Evolutionary conservation across 441 rosid species (phyloP), one percentile per base, ranked within the genome.

Genomic region (Euphorbia celastroides): DNA sequence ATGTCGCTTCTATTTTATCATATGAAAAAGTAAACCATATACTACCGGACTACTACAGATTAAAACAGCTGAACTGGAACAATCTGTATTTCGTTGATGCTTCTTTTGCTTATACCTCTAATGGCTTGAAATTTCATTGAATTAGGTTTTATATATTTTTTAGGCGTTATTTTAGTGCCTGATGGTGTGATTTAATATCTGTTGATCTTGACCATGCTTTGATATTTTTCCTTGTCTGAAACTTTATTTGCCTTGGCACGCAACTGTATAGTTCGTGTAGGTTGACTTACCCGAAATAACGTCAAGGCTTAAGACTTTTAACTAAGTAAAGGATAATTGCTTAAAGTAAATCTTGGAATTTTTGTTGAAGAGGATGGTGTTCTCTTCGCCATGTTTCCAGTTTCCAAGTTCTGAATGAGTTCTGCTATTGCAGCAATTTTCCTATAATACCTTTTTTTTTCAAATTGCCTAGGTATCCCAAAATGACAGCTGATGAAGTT

Each of bases 401-500:
- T 54, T 22, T 23, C 27, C 10, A 5, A 42, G 52, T 26, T 34
- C 3, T 16, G 7, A 52, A 2, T 7, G 12, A 12, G 3, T 17
- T 13, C 14, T 57, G 66, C 48, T 48, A 38, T 10, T 25, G 1
- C 10, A 22, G 52, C 23, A 23, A 20, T 57, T 27, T 63, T 10
- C 44, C 17, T 5, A 22, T 23, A 23, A 9, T 26, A 26, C n/a
- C n/a, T n/a, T 27, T 57, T 5, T 14, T 57, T 27, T 19, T 26
- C 17, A 26, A 27, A 57, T 72, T 16, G 14, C 65, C 8, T 69
- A 88, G 90, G 93, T 88, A 88, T 75, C 94, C 91, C 64, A 78
- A 69, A 58, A 69, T 77, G 83, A 72, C 79, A 22, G 80, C 77
- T 74, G 80, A 81, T 27, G 86, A 78, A 34, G 73, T 86, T 70